Base-by-base conservation (phyloP, 2,329 filamentous ascomycete genomes). In the Leptosphaerulina australis region DNA sequence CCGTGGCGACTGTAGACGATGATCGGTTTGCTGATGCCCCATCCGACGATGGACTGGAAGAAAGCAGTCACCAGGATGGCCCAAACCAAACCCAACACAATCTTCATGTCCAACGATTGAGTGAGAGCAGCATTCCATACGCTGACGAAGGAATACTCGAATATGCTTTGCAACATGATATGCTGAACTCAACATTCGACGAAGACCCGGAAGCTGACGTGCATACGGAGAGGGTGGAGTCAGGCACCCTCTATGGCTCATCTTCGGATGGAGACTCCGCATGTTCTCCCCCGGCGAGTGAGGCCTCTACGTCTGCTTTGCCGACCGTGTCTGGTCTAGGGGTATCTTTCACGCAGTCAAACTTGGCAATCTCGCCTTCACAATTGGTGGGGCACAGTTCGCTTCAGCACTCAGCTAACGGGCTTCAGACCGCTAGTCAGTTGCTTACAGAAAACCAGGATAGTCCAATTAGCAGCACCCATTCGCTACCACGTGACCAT, bases 11-110 rank as follows among this genome's bases (percentile, higher is more conserved):
- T 17, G 64, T 63, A 22, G 74, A 75, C 44, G 70, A 73, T 29
- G 73, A 76, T 49, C 59, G 72, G 15, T 76, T 75, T 58, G 72
- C 74, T 15, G 74, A 77, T 59, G 74, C 74, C 29, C 61, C 57
- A 15, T 72, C 71, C n/a, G 70, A 74, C 15, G 67, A 73, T 18
- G 66, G 67, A 1, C 29, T 62, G 25, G 54, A 59, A 25, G 53
- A 47, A 7, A 58, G 40, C 29, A 54, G 41, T 7, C 47, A 57
- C 29, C 39, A 33, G 21, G 38, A 51, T 14, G 54, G 44, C 10
- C 28, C 30, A n/a, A 24, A 22, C 28, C 56, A 54, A 12, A 55
- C 58, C 6, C 50, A 25, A 5, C 52, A 58, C 15, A 48, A 43
- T 25, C 37, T 55, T 22, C 45, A 46, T 20, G 36, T 28, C 11